Percentiles rank a stretch among this genome's conserved stretches.
phyloP scores from a whole-genome alignment of 257 asterid genomes.

The Nyctanthes arbortristis region DNA sequence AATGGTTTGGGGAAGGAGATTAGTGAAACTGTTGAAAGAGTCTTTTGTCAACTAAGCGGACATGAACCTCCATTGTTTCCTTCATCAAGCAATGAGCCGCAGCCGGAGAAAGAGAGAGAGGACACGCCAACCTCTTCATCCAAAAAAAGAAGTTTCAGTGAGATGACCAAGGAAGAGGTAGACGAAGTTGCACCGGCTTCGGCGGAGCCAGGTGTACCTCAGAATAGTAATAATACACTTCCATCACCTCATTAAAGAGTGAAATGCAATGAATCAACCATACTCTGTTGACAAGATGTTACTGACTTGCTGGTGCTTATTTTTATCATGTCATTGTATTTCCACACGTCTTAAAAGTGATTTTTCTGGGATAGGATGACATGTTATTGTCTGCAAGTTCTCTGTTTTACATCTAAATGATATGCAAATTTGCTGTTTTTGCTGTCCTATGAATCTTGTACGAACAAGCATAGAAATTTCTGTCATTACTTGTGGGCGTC shows the following conservation, averaged over 20 bases:
- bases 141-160: conserved; percentile 65
- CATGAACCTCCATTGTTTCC: conserved; percentile 85
- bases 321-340: not conserved
- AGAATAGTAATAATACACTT: conserved; percentile 3
- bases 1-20: conserved; percentile 88
- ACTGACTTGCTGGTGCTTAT: conserved; percentile 6
- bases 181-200: conserved; percentile 40
- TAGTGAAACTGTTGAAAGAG: conserved; percentile 76
- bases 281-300: not conserved
- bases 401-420: conserved; percentile 9
- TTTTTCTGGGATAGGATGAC: conserved; percentile 5
- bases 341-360: too few species aligned
- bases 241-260: conserved; percentile 28
- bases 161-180: conserved; percentile 44
- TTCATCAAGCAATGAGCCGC: conserved; percentile 32
- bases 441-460: conserved; percentile 16
- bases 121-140: conserved; percentile 49
- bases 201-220: conserved; percentile 25
- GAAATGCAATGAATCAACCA: conserved; percentile 18
- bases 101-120: conserved; percentile 56
- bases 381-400: conserved; percentile 3
- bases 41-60: conserved; percentile 89
- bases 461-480: too few species aligned
- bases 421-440: too few species aligned
- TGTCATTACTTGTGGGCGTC: too few species aligned